Evolutionary conservation across 1,139 yeast genomes (phyloP), one percentile per base, ranked within the genome.

Genomic region (Arxiozyma slooffiae): DNA sequence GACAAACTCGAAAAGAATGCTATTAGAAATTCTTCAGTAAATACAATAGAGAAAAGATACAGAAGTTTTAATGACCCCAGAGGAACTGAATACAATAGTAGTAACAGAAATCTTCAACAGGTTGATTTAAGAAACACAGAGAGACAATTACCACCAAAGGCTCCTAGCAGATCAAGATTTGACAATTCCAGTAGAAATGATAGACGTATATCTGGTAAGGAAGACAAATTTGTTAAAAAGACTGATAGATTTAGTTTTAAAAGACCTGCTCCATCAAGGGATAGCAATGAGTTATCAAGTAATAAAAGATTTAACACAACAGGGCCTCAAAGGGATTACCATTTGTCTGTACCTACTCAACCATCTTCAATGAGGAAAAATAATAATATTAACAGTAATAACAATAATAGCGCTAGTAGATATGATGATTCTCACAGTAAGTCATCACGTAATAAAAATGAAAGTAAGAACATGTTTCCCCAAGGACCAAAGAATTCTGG

Each of bases 401-500:
- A 6, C 26, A 23, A 41, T 41, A 41, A 41, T 23, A 23, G 16
- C 26, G 36, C 14, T 39, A 38, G 20, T 18, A 39, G 48, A 45
- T 26, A 21, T 9, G 41, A 39, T 20, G 38, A 38, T n/a, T 4
- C 36, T n/a, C 34, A 14, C 14, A 39, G 16, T 16, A 39, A 38
- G 11, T 2, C 42, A 8, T n/a, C 34, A 17, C 8, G 24, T 39
- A 26, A 38, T 7, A 30, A 20, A 39, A n/a, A 48, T 38, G 44
- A 46, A 23, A 46, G 38, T 26, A 48, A 50, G 20, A 52, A 50
- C n/a, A 39, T 46, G 4, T 45, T 57, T 11, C 61, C 62, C 1
- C 60, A 57, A 34, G 62, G 61, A 2, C 61, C 61, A 8, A 57
- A 54, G 41, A 53, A 51, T 20, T 34, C 48, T 8, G 50, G 50